These are phyloP conservation scores for Vigna nakashimae DNA, from an alignment of 306 rosid genomes.

Conservation along the genomic window DNA sequence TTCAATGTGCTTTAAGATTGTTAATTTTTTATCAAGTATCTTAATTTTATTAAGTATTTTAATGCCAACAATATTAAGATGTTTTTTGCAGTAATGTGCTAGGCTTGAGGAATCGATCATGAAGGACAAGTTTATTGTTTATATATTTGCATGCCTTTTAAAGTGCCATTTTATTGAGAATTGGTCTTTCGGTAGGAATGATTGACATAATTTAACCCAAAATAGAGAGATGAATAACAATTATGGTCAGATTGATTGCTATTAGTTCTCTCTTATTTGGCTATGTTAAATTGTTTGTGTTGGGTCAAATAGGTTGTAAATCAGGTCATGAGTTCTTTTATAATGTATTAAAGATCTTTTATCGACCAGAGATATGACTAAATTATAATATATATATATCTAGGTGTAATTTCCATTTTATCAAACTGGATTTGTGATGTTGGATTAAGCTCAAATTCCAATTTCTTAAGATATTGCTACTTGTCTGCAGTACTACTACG, in stretches of 20 bases:
- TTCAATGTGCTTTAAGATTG: too few relatives aligned
- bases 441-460: too few relatives aligned
- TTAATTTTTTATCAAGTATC: too few relatives aligned
- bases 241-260: not conserved
- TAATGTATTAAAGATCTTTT: not conserved
- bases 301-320: conserved; percentile 19
- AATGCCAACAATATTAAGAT: too few relatives aligned
- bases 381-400: too few relatives aligned
- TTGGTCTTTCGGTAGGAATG: not conserved
- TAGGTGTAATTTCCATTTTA: too few relatives aligned
- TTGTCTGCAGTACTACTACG: not conserved
- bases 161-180: not conserved
- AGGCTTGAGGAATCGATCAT: too few relatives aligned
- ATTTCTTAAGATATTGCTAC: not conserved
- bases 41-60: too few relatives aligned
- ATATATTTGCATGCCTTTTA: conserved; percentile 7
- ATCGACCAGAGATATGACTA: too few relatives aligned
- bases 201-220: not conserved
- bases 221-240: not conserved
- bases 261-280: not conserved
- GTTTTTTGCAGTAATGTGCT: too few relatives aligned
- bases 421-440: too few relatives aligned
- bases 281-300: conserved; percentile 1
- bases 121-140: not conserved
- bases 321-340: not conserved